Evolutionary conservation across 73 alveolate species (phyloP).

Genomic region (Uronychia binucleata): DNA sequence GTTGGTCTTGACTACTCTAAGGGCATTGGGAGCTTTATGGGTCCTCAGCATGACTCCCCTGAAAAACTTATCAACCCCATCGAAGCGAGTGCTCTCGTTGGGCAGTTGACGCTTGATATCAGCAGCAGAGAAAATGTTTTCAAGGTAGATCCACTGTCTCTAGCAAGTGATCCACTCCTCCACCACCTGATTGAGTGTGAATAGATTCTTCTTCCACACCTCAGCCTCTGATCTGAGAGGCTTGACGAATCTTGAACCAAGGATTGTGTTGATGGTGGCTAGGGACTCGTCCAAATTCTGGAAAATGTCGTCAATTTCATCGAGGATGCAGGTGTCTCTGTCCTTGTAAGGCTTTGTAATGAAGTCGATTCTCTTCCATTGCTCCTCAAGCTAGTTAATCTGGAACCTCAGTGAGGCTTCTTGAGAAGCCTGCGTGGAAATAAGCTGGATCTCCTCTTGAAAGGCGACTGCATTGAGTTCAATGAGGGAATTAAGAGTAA

Average conservation of each 20-base stretch:
- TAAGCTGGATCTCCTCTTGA: constrained; percentile 72
- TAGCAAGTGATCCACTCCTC: constrained; percentile 97
- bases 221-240: constrained; percentile 96
- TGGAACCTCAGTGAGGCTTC: constrained; percentile 81
- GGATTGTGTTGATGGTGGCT: constrained; percentile 89
- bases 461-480: constrained; percentile 70
- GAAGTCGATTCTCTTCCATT: constrained; percentile 85
- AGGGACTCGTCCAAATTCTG: constrained; percentile 94
- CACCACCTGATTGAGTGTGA: constrained; percentile 84
- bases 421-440: constrained; percentile 85
- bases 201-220: constrained; percentile 88
- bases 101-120: constrained; percentile 97
- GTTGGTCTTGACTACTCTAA: constrained; percentile 58
- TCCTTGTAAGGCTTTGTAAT: constrained; percentile 77
- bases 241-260: constrained; percentile 92
- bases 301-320: constrained; percentile 94
- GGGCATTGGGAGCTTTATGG: constrained; percentile 83
- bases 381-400: constrained; percentile 62
- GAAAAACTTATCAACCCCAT: constrained; percentile 94
- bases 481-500: constrained; percentile 71
- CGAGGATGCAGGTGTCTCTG: constrained; percentile 83
- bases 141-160: constrained; percentile 98
- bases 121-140: constrained; percentile 96
- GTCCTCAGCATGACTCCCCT: constrained; percentile 92
- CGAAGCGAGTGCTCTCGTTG: constrained; percentile 88